phyloP scores from a whole-genome alignment of 495 filamentous ascomycete species.

The Cudoniella acicularis region DNA sequence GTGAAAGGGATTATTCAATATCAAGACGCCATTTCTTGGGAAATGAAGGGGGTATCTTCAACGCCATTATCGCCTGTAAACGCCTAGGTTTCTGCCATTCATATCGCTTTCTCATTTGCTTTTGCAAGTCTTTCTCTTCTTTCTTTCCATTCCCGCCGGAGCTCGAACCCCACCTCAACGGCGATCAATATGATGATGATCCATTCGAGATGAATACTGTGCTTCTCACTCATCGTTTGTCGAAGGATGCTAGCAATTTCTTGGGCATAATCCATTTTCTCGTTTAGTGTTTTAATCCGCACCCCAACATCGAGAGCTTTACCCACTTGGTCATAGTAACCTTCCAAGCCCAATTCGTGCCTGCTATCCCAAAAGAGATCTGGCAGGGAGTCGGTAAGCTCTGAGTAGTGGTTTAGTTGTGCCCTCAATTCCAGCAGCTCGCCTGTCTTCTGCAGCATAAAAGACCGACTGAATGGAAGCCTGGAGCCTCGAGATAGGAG shows the following conservation, averaged over 20 bases:
- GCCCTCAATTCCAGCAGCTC: slow-evolving; percentile 87
- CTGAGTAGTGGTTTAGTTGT: slow-evolving; percentile 94
- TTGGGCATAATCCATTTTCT: slow-evolving; percentile 96
- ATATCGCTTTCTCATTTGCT: neutral
- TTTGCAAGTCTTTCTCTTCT: slow-evolving; percentile 11
- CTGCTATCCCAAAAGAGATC: slow-evolving; percentile 96
- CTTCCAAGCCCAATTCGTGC: slow-evolving; percentile 77
- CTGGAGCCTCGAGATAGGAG: slow-evolving; percentile 61
- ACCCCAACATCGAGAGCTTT: slow-evolving; percentile 88
- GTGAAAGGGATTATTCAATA: too few species aligned
- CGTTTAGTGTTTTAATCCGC: slow-evolving; percentile 86
- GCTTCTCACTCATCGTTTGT: slow-evolving; percentile 84
- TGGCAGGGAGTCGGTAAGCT: slow-evolving; percentile 90
- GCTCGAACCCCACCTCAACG: slow-evolving; percentile 68
- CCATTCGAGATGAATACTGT: slow-evolving; percentile 88
- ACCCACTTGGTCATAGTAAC: slow-evolving; percentile 91
- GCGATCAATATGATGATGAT: slow-evolving; percentile 93
- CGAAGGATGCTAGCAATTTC: slow-evolving; percentile 90
- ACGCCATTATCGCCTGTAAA: neutral
- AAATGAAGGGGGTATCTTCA: neutral
- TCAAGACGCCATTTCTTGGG: neutral
- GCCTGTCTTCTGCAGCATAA: slow-evolving; percentile 90
- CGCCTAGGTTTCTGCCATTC: too few species aligned
- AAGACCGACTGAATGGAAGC: slow-evolving; percentile 66
- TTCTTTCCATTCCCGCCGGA: slow-evolving; percentile 48